These are phyloP conservation scores for Rhododendron williamsianum DNA, from an alignment of 148 eudicot genomes.

Conservation along the genomic window DNA sequence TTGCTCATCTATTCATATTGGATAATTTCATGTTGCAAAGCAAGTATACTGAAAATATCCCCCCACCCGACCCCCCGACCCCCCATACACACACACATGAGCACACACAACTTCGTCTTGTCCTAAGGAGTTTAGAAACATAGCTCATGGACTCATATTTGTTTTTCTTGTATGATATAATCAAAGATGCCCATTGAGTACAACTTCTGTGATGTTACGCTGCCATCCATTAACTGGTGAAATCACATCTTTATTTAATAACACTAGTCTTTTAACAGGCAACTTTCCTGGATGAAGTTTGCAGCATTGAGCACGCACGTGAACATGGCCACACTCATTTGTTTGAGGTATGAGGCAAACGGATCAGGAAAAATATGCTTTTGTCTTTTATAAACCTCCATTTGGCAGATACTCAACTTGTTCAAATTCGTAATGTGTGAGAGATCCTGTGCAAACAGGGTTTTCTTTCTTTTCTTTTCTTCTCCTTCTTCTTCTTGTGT, in stretches of 20 bases:
- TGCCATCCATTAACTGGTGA: background rate
- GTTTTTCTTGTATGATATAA: background rate
- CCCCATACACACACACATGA: background rate
- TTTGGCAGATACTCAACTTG: background rate
- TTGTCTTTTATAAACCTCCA: background rate
- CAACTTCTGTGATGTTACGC: background rate
- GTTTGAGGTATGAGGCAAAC: conserved; percentile 48
- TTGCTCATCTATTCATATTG: background rate
- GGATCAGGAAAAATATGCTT: background rate
- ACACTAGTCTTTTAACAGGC: conserved; percentile 44
- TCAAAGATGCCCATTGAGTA: background rate
- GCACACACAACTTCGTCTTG: background rate
- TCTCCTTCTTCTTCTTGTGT: background rate
- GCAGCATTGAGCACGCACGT: conserved; percentile 76
- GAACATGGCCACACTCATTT: conserved; percentile 92
- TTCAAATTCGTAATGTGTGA: background rate
- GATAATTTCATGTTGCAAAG: background rate
- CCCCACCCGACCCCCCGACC: background rate
- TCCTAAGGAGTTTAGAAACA: background rate
- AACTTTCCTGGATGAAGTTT: conserved; percentile 72
- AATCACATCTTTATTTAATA: background rate
- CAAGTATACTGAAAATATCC: background rate
- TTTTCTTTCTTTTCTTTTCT: background rate
- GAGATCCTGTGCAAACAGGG: background rate
- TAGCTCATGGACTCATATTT: background rate